Conservation (phyloP, 441 rosid genomes). For the Gossypium trilobum region DNA sequence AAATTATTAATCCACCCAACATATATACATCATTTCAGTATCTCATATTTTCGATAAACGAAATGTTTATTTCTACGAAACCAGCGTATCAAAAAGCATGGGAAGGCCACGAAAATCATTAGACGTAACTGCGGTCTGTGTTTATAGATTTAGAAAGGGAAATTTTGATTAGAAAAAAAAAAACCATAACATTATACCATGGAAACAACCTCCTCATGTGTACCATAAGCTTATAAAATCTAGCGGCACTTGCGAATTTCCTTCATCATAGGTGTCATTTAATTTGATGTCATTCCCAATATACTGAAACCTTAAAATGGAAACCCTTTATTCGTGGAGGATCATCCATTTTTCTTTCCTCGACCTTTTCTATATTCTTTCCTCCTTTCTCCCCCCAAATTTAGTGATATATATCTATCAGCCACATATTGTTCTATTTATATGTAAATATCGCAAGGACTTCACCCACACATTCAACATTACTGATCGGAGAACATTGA, state of each 20-base stretch:
- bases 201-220: not conserved
- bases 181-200: not conserved
- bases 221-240: not conserved
- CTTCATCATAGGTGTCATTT: not conserved
- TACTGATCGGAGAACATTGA: too few relatives aligned
- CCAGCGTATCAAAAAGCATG: not conserved
- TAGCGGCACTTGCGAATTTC: not conserved
- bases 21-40: not conserved
- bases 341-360: not conserved
- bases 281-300: not conserved
- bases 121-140: not conserved
- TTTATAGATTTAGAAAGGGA: not conserved
- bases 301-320: not conserved
- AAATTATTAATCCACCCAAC: not conserved
- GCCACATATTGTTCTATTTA: not conserved
- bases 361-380: not conserved
- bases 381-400: not conserved
- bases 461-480: not conserved
- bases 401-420: not conserved
- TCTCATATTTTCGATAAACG: not conserved
- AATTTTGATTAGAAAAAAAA: not conserved
- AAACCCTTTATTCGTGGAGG: not conserved
- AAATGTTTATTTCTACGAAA: not conserved
- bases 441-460: not conserved
- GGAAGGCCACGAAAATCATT: not conserved